Percentiles rank a stretch among this genome's conserved stretches.
These are phyloP conservation scores for Puccinia horiana DNA, from an alignment of 1,284 basidiomycete genomes.

Conservation along the genomic window DNA sequence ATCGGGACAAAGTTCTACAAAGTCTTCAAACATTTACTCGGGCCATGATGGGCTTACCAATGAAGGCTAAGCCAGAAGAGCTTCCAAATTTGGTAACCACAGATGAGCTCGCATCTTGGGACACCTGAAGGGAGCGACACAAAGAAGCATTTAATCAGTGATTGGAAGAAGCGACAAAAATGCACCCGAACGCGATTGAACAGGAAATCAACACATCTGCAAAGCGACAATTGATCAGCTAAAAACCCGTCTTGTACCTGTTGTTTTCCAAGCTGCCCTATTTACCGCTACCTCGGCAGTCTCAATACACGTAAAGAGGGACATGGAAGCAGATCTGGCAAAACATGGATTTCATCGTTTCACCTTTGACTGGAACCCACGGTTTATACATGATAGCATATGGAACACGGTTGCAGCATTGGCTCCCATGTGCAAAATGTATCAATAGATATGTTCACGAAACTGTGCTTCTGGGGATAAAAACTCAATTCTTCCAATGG, in stretches of 20 bases:
- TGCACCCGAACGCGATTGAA: neutral
- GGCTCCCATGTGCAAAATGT: neutral
- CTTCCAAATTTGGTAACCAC: neutral
- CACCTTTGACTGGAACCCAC: constrained; percentile 1
- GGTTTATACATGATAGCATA: neutral
- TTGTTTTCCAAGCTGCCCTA: neutral
- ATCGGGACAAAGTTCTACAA: neutral
- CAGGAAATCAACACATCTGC: constrained; percentile 11
- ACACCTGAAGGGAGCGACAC: constrained; percentile 8
- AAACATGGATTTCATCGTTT: neutral
- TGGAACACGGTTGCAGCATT: neutral
- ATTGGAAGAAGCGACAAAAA: neutral
- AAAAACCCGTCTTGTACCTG: neutral
- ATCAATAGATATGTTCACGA: neutral
- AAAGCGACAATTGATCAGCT: neutral
- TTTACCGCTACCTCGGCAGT: neutral
- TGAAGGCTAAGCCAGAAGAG: neutral
- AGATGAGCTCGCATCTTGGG: neutral
- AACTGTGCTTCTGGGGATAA: neutral
- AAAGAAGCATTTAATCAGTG: neutral
- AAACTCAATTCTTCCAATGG: neutral
- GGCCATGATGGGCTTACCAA: constrained; percentile 8
- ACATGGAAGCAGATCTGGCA: neutral
- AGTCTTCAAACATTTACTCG: constrained; percentile 16
- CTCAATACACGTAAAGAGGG: neutral